Evolutionary conservation across 495 filamentous ascomycete genomes (phyloP).

Genomic region (Neurospora sp.): DNA sequence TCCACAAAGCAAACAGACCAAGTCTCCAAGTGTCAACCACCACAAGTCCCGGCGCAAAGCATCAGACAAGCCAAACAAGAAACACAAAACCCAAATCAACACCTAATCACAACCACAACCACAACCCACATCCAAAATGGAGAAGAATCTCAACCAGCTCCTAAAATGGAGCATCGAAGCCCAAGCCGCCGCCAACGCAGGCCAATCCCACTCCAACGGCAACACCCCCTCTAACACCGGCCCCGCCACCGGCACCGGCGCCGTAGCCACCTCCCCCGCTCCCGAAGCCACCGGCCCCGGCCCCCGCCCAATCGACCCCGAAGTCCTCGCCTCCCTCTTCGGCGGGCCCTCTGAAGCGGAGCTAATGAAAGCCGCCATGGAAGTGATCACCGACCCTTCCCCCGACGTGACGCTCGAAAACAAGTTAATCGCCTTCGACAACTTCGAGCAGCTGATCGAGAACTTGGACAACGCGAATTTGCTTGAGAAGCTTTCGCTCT

Average conservation of each 20-base stretch:
- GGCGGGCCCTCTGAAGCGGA: slow-evolving; percentile 77
- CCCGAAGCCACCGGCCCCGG: slow-evolving; percentile 9
- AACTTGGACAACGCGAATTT: slow-evolving; percentile 93
- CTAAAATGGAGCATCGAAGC: slow-evolving; percentile 88
- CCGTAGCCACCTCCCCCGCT: slow-evolving; percentile 33
- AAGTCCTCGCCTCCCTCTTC: slow-evolving; percentile 62
- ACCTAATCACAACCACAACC: background rate
- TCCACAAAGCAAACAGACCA: background rate
- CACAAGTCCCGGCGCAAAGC: background rate
- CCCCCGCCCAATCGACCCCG: slow-evolving; percentile 35
- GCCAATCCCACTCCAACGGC: slow-evolving; percentile 32
- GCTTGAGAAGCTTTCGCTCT: slow-evolving; percentile 66
- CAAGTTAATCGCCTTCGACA: slow-evolving; percentile 85
- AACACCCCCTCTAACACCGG: slow-evolving; percentile 16
- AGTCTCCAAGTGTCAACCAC: background rate
- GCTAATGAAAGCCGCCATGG: slow-evolving; percentile 77
- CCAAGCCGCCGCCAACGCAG: slow-evolving; percentile 38
- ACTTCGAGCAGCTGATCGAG: slow-evolving; percentile 89
- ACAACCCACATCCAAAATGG: slow-evolving; percentile 19
- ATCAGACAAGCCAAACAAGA: background rate
- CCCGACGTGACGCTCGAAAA: slow-evolving; percentile 55
- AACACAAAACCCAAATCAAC: slow-evolving; percentile 2
- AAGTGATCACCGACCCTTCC: slow-evolving; percentile 53
- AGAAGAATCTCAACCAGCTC: slow-evolving; percentile 51
- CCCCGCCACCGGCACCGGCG: slow-evolving; percentile 14